Percentiles rank a stretch among this genome's conserved stretches.
Evolutionary conservation across 345 rosid species (phyloP).

Genomic region (Corchorus capsularis): DNA sequence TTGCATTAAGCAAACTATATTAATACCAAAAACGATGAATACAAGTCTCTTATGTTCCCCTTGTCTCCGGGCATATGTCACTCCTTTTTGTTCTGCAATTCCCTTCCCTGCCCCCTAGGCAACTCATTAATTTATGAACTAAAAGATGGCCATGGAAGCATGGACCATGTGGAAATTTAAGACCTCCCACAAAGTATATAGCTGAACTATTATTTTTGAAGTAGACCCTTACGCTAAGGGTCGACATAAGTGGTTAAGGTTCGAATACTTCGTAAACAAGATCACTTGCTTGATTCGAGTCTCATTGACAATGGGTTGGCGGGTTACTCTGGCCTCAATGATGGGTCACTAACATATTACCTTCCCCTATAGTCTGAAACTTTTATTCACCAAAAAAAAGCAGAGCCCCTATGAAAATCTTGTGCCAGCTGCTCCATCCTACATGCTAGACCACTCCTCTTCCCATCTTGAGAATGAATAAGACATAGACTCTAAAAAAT

Average conservation of each 20-base stretch:
- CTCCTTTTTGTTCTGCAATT: background rate
- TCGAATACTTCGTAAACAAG: no score
- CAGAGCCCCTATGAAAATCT: background rate
- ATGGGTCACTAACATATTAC: no score
- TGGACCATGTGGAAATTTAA: conserved; percentile 11
- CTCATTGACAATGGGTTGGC: no score
- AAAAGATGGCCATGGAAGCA: conserved; percentile 13
- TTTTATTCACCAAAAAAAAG: background rate
- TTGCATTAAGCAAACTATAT: background rate
- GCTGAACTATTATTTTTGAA: conserved; percentile 14
- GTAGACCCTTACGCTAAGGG: background rate
- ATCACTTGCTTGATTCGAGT: no score
- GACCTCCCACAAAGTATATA: conserved; percentile 17
- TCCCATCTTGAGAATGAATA: background rate
- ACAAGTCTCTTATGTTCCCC: background rate
- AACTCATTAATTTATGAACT: conserved; percentile 19
- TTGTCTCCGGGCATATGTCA: background rate
- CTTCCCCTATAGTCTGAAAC: no score
- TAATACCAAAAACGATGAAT: background rate
- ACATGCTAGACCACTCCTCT: background rate
- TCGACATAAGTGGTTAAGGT: no score
- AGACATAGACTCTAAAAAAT: background rate
- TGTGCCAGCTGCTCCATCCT: conserved; percentile 19
- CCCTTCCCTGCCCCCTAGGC: conserved; percentile 19
- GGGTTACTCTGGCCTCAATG: no score